Evolutionary conservation across 495 filamentous ascomycete species (phyloP).

Genomic region (Aspergillus cristatus): DNA sequence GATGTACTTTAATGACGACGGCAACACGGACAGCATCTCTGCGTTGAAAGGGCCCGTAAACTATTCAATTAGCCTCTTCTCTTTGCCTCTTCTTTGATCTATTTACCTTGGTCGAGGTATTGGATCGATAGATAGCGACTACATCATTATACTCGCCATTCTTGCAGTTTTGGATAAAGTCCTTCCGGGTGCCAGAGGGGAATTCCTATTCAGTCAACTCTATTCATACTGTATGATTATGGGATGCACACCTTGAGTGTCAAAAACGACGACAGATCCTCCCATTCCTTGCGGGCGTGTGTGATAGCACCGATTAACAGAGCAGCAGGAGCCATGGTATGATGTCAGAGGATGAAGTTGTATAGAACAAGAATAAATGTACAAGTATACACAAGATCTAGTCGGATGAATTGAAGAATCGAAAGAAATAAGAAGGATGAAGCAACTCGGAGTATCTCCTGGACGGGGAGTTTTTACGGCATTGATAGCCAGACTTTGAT

Average conservation of each 20-base stretch:
- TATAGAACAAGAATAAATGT: no score
- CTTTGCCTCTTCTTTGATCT: neutral
- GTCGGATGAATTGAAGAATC: no score
- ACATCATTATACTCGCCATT: conserved; percentile 49
- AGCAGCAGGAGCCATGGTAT: conserved; percentile 24
- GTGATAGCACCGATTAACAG: conserved; percentile 49
- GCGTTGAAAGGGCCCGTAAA: conserved; percentile 51
- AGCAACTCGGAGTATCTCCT: no score
- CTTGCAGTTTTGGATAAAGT: conserved; percentile 44
- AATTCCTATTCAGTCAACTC: conserved; percentile 38
- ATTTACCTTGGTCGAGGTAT: conserved; percentile 46
- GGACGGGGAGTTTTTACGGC: no score
- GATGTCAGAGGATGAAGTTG: conserved; percentile 19
- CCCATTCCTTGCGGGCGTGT: conserved; percentile 48
- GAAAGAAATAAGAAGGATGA: no score
- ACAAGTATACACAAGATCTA: no score
- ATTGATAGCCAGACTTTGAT: no score
- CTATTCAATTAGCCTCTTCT: conserved; percentile 17
- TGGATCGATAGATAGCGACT: conserved; percentile 49
- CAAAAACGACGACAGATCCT: conserved; percentile 40
- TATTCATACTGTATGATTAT: neutral
- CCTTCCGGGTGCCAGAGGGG: conserved; percentile 38
- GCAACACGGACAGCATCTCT: conserved; percentile 51
- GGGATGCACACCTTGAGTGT: conserved; percentile 39
- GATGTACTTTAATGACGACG: conserved; percentile 62